Percentiles rank a stretch among this genome's conserved stretches.
phyloP scores from a whole-genome alignment of 2,329 filamentous ascomycete species.

The Fusarium dimerum region DNA sequence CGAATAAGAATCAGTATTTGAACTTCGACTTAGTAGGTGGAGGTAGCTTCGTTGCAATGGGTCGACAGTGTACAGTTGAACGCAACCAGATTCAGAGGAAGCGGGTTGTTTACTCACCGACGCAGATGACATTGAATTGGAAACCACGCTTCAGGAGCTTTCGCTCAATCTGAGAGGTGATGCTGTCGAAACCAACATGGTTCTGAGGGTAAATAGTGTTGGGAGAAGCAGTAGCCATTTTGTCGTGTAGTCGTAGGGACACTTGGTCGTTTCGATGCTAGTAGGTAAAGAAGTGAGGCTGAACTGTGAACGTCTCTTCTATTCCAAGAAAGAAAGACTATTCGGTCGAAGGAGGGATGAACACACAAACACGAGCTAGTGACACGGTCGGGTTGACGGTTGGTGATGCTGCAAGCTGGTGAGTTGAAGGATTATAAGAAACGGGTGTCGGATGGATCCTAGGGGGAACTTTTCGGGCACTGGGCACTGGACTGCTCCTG shows the following conservation, averaged over 20 bases:
- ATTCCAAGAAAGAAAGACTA: slow-evolving; percentile 32
- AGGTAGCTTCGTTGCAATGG: slow-evolving; percentile 16
- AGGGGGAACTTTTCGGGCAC: slow-evolving; percentile 44
- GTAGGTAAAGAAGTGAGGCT: slow-evolving; percentile 33
- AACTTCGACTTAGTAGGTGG: slow-evolving; percentile 4
- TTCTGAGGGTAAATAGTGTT: slow-evolving; percentile 83
- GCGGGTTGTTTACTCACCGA: slow-evolving; percentile 68
- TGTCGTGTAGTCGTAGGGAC: slow-evolving; percentile 31
- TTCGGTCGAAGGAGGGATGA: slow-evolving; percentile 14
- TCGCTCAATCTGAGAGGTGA: slow-evolving; percentile 98
- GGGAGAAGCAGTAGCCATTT: slow-evolving; percentile 64
- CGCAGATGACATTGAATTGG: slow-evolving; percentile 99
- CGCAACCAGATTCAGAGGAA: slow-evolving; percentile 10
- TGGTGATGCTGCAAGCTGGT: slow-evolving; percentile 29
- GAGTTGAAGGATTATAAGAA: slow-evolving; percentile 32
- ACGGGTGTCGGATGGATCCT: slow-evolving; percentile 29
- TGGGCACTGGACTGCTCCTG: slow-evolving; percentile 33
- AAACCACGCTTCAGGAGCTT: slow-evolving; percentile 99
- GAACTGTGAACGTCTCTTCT: slow-evolving; percentile 22
- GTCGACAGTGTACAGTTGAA: slow-evolving; percentile 3
- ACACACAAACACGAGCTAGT: slow-evolving; percentile 22
- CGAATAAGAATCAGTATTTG: slow-evolving; percentile 17
- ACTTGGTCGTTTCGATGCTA: slow-evolving; percentile 32
- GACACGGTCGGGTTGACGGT: slow-evolving; percentile 25
- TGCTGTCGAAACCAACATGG: slow-evolving; percentile 99